Evolutionary conservation across 345 rosid species (phyloP).

Genomic region (Kandelia obovata): DNA sequence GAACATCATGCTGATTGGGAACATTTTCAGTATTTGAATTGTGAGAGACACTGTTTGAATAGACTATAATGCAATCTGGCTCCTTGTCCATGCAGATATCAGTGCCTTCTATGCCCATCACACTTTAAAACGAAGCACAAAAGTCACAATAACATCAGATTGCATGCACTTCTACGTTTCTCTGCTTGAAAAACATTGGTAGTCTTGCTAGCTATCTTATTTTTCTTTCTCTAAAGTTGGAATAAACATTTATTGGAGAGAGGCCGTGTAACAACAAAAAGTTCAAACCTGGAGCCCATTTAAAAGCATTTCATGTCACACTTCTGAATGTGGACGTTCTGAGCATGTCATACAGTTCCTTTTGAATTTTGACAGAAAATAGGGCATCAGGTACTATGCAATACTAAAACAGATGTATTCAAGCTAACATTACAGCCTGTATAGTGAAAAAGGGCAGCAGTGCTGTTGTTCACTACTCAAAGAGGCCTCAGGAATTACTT

Average conservation of each 20-base stretch:
- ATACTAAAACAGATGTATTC: background rate
- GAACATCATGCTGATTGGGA: slow-evolving; percentile 36
- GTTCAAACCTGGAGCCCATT: background rate
- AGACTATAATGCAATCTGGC: slow-evolving; percentile 53
- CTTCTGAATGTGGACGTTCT: background rate
- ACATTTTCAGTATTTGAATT: slow-evolving; percentile 39
- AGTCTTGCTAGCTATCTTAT: background rate
- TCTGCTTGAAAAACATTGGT: background rate
- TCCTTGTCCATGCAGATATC: slow-evolving; percentile 86
- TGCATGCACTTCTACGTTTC: background rate
- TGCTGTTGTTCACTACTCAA: background rate
- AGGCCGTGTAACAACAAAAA: slow-evolving; percentile 9
- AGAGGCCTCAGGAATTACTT: background rate
- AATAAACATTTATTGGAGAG: slow-evolving; percentile 8
- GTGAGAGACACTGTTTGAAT: slow-evolving; percentile 44
- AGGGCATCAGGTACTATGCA: background rate
- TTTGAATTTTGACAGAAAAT: too few relatives aligned
- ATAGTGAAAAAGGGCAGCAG: background rate
- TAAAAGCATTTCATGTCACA: background rate
- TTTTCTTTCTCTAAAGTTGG: background rate
- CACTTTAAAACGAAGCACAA: slow-evolving; percentile 25
- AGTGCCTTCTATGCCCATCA: slow-evolving; percentile 49
- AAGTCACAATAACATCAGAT: slow-evolving; percentile 9
- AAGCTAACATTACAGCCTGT: background rate
- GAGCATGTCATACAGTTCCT: background rate